Percentiles rank a stretch among this genome's conserved stretches.
Evolutionary conservation across 306 rosid genomes (phyloP).

Genomic region (Glycyrrhiza uralensis): DNA sequence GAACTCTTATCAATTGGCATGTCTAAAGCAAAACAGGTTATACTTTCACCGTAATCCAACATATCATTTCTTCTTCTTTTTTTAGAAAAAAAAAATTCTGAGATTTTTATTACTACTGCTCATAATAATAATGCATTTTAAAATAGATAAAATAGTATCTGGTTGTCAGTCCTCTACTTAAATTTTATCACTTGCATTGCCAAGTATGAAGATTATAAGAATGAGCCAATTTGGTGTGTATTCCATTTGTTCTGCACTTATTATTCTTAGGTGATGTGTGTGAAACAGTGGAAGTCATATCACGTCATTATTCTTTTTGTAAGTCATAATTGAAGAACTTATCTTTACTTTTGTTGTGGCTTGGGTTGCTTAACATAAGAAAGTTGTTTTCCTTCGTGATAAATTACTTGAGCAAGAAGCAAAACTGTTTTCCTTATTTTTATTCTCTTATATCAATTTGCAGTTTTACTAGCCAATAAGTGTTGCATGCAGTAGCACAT

Average conservation of each 20-base stretch:
- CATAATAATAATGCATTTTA: neutral
- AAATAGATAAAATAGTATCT: neutral
- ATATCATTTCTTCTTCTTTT: neutral
- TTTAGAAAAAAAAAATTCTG: neutral
- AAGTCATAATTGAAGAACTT: neutral
- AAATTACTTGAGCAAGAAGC: neutral
- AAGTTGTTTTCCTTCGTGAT: neutral
- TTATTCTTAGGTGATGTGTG: neutral
- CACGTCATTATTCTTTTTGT: neutral
- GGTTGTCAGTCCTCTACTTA: neutral
- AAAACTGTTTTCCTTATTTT: neutral
- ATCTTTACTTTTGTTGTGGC: neutral
- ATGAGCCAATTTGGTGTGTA: neutral
- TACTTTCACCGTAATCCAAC: conserved; percentile 6
- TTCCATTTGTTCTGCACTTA: conserved; percentile 16
- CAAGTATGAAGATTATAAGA: neutral
- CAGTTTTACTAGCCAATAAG: neutral
- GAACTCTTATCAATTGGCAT: conserved; percentile 79
- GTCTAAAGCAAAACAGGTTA: conserved; percentile 79
- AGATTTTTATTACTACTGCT: neutral
- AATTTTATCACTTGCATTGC: neutral
- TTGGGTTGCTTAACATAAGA: conserved; percentile 12
- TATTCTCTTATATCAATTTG: neutral
- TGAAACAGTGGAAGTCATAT: neutral
- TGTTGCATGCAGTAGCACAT: neutral